Evolutionary conservation across 768 basidiomycete genomes (phyloP), one percentile per base, ranked within the genome.

Genomic region (Arthromyces matolae): DNA sequence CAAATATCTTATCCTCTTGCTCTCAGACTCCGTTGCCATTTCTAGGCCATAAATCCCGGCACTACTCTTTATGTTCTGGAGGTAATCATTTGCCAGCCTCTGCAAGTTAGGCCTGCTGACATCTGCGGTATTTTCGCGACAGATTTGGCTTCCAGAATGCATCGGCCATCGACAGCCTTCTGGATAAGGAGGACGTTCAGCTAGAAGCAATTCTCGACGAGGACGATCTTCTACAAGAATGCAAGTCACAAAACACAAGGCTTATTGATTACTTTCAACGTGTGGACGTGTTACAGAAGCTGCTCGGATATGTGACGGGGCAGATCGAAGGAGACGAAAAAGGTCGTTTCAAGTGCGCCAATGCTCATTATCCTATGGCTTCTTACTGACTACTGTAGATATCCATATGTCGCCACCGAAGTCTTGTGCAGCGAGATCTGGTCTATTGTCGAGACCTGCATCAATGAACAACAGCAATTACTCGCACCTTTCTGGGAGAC

Each of bases 381-480:
- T 16, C 42, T 49, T 22, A 22, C 27, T 46, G 40, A 41, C 24
- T 20, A 35, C 24, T 41, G 32, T 34, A 96, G 94, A 67, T 97
- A 92, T 66, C 92, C 94, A 1, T 87, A 90, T 60, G 82, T 93
- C 18, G 87, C 92, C 13, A 93, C 94, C 22, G 95, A 98, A 65
- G 92, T 97, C 19, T 79, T 98, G 27, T 94, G 93, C 69, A 89
- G 90, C 66, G 93, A 95, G 58, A 86, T 95, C 68, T 96, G 93
- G 86, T 89, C 87, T 18, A 90, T 97, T 60, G 84, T 93, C 39
- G 92, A 93, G 67, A 91, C 90, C 1, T 89, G 92, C 58, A 72
- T 95, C 58, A 77, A 76, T 57, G 73, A 86, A 57, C 74, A 79
- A 42, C 74, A 82, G 8, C 80, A 86, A 49, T 75, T 96, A 44